A percentile compares a stretch with the other conserved stretches of the same genome.
Conservation (phyloP, 2,329 filamentous ascomycete species). For the Leptodontidium sp. region DNA sequence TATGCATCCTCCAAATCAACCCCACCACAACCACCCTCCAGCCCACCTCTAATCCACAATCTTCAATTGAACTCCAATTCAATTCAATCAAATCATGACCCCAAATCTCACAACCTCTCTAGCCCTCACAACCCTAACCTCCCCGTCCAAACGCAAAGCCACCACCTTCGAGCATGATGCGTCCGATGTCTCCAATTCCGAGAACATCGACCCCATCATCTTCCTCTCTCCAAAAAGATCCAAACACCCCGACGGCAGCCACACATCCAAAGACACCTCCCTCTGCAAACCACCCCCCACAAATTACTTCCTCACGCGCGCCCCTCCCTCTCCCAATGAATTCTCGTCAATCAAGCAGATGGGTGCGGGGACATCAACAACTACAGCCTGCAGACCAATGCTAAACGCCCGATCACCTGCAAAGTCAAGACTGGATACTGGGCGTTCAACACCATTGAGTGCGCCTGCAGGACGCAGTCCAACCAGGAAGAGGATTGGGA, state of each 20-base stretch:
- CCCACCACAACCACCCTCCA: slow-evolving; percentile 17
- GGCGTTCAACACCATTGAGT: slow-evolving; percentile 63
- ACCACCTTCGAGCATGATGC: slow-evolving; percentile 54
- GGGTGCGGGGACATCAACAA: not conserved
- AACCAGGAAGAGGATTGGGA: slow-evolving; percentile 74
- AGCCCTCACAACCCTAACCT: slow-evolving; percentile 36
- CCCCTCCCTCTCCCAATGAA: slow-evolving; percentile 46
- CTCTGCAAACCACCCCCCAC: slow-evolving; percentile 45
- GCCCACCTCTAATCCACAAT: slow-evolving; percentile 4
- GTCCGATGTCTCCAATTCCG: slow-evolving; percentile 58
- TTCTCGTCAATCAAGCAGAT: slow-evolving; percentile 37
- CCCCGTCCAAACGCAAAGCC: slow-evolving; percentile 65
- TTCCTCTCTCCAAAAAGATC: slow-evolving; percentile 63
- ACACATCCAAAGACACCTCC: slow-evolving; percentile 38
- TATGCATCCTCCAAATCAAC: slow-evolving; percentile 48
- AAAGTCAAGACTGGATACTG: slow-evolving; percentile 53
- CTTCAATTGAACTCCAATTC: slow-evolving; percentile 36
- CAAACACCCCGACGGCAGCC: slow-evolving; percentile 56
- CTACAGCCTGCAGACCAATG: slow-evolving; percentile 47
- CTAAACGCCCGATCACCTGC: slow-evolving; percentile 63
- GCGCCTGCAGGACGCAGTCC: slow-evolving; percentile 85
- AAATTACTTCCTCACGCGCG: slow-evolving; percentile 46
- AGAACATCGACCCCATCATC: slow-evolving; percentile 67
- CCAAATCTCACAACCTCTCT: slow-evolving; percentile 39
- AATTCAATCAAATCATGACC: slow-evolving; percentile 27